Evolutionary conservation across 768 basidiomycete species (phyloP).

Genomic region (Auriscalpium orientale): DNA sequence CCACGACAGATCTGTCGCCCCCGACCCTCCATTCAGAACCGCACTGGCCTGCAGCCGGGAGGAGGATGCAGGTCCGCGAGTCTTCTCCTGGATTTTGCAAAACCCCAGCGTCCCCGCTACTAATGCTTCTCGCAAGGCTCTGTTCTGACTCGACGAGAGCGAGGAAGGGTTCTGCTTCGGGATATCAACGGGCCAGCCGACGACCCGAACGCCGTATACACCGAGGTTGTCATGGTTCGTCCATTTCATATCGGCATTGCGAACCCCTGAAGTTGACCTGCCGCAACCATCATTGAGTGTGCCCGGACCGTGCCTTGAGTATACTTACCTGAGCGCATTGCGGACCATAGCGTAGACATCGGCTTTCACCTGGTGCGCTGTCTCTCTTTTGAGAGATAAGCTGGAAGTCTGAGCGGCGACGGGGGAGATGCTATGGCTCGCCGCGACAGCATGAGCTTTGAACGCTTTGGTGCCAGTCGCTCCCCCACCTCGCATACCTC

Average conservation of each 20-base stretch:
- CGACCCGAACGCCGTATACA: constrained; percentile 48
- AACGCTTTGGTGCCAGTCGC: constrained; percentile 49
- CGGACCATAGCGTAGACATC: constrained; percentile 15
- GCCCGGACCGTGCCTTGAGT: background rate
- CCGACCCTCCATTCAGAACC: background rate
- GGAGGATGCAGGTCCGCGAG: background rate
- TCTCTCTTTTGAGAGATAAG: background rate
- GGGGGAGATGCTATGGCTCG: constrained; percentile 1
- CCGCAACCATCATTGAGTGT: constrained; percentile 3
- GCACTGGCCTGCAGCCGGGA: background rate
- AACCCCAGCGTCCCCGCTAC: constrained; percentile 43
- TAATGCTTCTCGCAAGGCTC: constrained; percentile 41
- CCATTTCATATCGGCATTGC: constrained; percentile 73
- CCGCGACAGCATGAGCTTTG: constrained; percentile 27
- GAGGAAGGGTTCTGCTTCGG: constrained; percentile 57
- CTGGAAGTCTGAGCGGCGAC: background rate
- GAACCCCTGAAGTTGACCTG: constrained; percentile 49
- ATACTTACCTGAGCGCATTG: constrained; percentile 8
- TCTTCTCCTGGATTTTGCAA: constrained; percentile 1
- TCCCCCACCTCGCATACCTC: constrained; percentile 51
- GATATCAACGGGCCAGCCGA: constrained; percentile 57
- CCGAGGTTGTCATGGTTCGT: constrained; percentile 53
- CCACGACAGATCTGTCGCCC: constrained; percentile 11
- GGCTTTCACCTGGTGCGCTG: constrained; percentile 12
- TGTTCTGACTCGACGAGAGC: constrained; percentile 48